These are phyloP conservation scores for Colletotrichum sp. DNA, from an alignment of 2,329 filamentous ascomycete species.

Conservation along the genomic window DNA sequence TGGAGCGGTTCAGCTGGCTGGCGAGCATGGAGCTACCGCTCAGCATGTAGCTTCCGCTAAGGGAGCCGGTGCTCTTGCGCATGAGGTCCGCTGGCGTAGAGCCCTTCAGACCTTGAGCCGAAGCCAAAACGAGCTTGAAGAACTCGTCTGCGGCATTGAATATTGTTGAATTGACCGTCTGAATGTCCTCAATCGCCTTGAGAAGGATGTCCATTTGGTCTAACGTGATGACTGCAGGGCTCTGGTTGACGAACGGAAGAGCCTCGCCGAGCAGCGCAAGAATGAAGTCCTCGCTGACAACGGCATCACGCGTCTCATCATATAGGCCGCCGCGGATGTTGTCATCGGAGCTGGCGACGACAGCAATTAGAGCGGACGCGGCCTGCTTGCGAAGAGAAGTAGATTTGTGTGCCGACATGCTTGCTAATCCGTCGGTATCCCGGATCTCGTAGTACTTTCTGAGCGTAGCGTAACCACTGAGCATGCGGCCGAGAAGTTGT, in stretches of 20 bases:
- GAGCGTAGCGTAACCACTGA: slow-evolving; percentile 91
- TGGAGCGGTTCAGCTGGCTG: slow-evolving; percentile 65
- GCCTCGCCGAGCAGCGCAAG: slow-evolving; percentile 85
- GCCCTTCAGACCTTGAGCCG: slow-evolving; percentile 66
- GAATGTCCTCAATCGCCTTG: slow-evolving; percentile 79
- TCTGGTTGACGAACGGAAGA: slow-evolving; percentile 74
- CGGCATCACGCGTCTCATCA: slow-evolving; percentile 79
- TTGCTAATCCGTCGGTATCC: slow-evolving; percentile 53
- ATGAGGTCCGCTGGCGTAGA: slow-evolving; percentile 72
- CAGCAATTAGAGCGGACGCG: slow-evolving; percentile 77
- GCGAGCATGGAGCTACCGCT: slow-evolving; percentile 77
- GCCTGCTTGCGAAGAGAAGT: slow-evolving; percentile 71
- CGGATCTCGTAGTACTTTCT: slow-evolving; percentile 90
- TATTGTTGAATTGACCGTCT: slow-evolving; percentile 76
- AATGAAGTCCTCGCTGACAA: slow-evolving; percentile 88
- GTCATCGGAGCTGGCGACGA: slow-evolving; percentile 85
- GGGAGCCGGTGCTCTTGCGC: slow-evolving; percentile 53
- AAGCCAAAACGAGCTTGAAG: slow-evolving; percentile 76
- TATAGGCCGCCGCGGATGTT: slow-evolving; percentile 91
- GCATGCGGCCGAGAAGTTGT: slow-evolving; percentile 80
- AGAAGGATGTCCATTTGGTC: slow-evolving; percentile 78
- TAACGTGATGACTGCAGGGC: slow-evolving; percentile 62
- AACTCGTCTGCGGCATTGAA: slow-evolving; percentile 80
- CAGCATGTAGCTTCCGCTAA: slow-evolving; percentile 68
- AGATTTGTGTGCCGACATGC: slow-evolving; percentile 43